These are phyloP conservation scores for Mortierella sp. DNA, from an alignment of 371 early-diverging fungal species.

Conservation along the genomic window DNA sequence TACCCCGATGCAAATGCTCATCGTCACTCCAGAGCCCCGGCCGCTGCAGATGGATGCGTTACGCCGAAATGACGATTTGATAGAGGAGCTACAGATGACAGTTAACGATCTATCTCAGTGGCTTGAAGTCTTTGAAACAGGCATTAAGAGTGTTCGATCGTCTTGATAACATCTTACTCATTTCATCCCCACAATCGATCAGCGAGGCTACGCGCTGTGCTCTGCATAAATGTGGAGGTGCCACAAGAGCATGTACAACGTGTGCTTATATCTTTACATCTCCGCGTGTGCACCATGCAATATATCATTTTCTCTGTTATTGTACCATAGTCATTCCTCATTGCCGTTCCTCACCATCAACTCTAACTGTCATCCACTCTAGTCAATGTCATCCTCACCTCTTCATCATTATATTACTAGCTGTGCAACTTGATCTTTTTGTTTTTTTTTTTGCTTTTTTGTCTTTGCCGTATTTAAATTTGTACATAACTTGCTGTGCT, in stretches of 20 bases:
- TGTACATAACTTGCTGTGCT: not conserved
- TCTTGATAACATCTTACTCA: not conserved
- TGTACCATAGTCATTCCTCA: not conserved
- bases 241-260: no score
- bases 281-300: not conserved
- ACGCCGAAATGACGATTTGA: conserved; percentile 55
- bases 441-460: not conserved
- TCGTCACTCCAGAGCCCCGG: conserved; percentile 52
- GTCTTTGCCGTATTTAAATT: not conserved
- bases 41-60: conserved; percentile 56
- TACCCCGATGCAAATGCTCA: conserved; percentile 32
- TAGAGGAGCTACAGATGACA: conserved; percentile 54
- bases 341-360: no score
- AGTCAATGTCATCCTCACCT: not conserved
- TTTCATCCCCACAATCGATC: no score
- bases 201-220: not conserved
- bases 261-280: no score
- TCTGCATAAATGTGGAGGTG: not conserved
- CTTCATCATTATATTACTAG: not conserved
- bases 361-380: no score
- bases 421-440: not conserved
- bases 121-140: conserved; percentile 58
- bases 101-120: conserved; percentile 57
- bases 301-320: not conserved
- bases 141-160: conserved; percentile 47